A percentile compares a stretch with the other conserved stretches of the same genome.
These are phyloP conservation scores for Leccinum laetum DNA, from an alignment of 1,284 basidiomycete species.

Conservation along the genomic window DNA sequence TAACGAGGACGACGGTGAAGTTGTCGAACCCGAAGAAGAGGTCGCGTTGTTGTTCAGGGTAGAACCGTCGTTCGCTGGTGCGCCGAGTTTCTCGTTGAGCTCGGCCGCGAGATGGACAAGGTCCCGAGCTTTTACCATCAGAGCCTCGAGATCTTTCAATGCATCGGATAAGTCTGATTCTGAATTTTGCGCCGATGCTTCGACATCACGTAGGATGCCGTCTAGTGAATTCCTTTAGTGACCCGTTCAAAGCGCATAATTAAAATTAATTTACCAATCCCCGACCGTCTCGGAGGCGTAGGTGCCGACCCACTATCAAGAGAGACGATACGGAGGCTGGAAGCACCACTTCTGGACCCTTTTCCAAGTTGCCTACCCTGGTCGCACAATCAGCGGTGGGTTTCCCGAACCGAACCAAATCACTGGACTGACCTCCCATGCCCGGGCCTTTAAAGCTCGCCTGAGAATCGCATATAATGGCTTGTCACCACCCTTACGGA, in stretches of 20 bases:
- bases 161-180: slow-evolving; percentile 77
- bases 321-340: slow-evolving; percentile 18
- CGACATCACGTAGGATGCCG: slow-evolving; percentile 77
- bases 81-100: slow-evolving; percentile 82
- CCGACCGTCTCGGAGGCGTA: slow-evolving; percentile 21
- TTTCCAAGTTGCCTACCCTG: slow-evolving; percentile 30
- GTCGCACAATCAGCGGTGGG: slow-evolving; percentile 11
- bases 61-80: slow-evolving; percentile 37
- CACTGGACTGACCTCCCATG: slow-evolving; percentile 69
- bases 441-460: slow-evolving; percentile 72
- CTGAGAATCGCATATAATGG: slow-evolving; percentile 82
- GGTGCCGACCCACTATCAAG: slow-evolving; percentile 19
- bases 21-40: slow-evolving; percentile 14
- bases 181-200: slow-evolving; percentile 63
- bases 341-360: slow-evolving; percentile 23
- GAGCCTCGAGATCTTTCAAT: slow-evolving; percentile 86
- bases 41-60: background rate
- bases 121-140: slow-evolving; percentile 91
- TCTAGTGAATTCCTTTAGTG: slow-evolving; percentile 44
- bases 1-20: slow-evolving; percentile 20
- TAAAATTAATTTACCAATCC: slow-evolving; percentile 25
- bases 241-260: background rate
- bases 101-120: slow-evolving; percentile 92
- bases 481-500: slow-evolving; percentile 90
- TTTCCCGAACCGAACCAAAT: background rate